phyloP scores from a whole-genome alignment of 1,284 basidiomycete species.

The Sphagnurus paluster region DNA sequence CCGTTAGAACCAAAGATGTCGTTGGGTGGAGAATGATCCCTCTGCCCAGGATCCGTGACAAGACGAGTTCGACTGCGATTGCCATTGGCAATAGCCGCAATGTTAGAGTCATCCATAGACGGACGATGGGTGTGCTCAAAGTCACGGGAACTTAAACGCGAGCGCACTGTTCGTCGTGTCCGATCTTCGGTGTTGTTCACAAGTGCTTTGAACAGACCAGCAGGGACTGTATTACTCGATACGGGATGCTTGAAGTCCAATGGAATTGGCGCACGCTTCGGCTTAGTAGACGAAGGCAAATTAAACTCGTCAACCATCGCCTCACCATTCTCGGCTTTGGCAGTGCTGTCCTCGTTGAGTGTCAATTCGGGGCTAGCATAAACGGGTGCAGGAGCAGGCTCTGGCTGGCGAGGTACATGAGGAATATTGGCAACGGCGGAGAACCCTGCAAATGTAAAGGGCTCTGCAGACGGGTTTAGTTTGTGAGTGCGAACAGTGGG shows the following conservation, averaged over 20 bases:
- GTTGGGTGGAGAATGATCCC: conserved; percentile 33
- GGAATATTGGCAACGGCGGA: conserved; percentile 37
- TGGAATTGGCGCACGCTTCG: conserved; percentile 74
- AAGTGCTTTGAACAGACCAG: conserved; percentile 79
- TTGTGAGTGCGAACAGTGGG: conserved; percentile 16
- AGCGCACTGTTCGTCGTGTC: conserved; percentile 66
- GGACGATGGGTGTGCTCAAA: conserved; percentile 62
- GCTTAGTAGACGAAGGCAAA: conserved; percentile 37
- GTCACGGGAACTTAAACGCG: conserved; percentile 67
- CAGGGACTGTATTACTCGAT: conserved; percentile 75
- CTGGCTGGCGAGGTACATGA: conserved; percentile 29
- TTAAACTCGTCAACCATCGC: conserved; percentile 23
- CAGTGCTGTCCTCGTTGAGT: conserved; percentile 29
- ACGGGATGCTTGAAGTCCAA: conserved; percentile 77
- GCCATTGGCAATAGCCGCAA: conserved; percentile 66
- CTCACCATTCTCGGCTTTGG: conserved; percentile 30
- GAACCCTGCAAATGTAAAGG: conserved; percentile 67
- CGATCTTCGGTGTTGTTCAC: conserved; percentile 62
- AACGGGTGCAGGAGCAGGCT: not conserved
- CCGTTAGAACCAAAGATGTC: conserved; percentile 52
- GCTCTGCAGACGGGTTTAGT: conserved; percentile 55
- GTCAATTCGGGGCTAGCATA: conserved; percentile 19
- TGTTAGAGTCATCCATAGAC: conserved; percentile 72
- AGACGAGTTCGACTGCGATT: conserved; percentile 50
- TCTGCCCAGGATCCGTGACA: conserved; percentile 54